These are phyloP conservation scores for Xylariaceae sp. DNA, from an alignment of 2,329 filamentous ascomycete genomes.

Conservation along the genomic window DNA sequence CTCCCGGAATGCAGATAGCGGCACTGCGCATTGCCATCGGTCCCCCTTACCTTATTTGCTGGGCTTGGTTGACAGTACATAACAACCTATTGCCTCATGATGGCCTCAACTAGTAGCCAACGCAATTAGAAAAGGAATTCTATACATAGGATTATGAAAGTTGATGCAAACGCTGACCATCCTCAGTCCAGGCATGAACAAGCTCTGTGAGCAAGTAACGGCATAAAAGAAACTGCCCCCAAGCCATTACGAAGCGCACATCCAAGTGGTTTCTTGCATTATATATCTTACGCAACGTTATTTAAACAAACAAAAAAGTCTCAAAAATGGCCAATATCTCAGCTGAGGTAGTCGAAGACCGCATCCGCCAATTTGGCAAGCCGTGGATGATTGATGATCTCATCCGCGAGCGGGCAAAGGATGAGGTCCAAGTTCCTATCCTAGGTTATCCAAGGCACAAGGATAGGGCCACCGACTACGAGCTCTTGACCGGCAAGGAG, in stretches of 20 bases:
- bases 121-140: neutral
- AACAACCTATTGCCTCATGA: neutral
- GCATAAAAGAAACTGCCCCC: neutral
- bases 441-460: slow-evolving; percentile 48
- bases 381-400: slow-evolving; percentile 51
- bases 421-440: slow-evolving; percentile 48
- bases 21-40: too few species aligned
- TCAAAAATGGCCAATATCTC: slow-evolving; percentile 39
- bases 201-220: neutral
- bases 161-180: neutral
- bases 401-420: slow-evolving; percentile 47
- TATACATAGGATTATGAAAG: neutral
- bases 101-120: neutral
- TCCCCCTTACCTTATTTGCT: neutral
- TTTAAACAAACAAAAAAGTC: too few species aligned
- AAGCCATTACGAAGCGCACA: neutral
- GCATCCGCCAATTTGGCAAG: slow-evolving; percentile 45
- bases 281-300: neutral
- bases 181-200: neutral
- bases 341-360: slow-evolving; percentile 36
- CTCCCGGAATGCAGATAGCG: too few species aligned
- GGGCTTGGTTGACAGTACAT: neutral
- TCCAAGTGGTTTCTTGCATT: neutral
- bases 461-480: slow-evolving; percentile 44
- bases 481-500: slow-evolving; percentile 49